Base-by-base conservation (phyloP, 805 yeast genomes). In the Clavispora vitiphila region DNA sequence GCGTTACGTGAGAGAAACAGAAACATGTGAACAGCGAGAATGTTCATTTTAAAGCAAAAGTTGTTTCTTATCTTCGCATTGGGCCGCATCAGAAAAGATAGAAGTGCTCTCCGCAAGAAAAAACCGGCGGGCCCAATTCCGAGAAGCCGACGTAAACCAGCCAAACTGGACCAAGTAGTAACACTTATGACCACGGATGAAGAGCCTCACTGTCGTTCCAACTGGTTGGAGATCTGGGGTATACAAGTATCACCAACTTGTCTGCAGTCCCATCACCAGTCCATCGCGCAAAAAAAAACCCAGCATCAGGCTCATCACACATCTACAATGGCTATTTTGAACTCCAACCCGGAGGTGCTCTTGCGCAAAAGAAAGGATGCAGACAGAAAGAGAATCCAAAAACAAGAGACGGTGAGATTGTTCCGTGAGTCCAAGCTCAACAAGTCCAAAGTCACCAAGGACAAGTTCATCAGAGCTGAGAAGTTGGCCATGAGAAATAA, bases 361-460 rank as follows among this genome's bases (percentile, higher is more conserved):
- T 72, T 86, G 48, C 79, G 81, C 57, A 86, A 85, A 69, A 79
- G 95, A 66, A 86, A 84, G 69, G 77, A 83, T 57, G 84, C 83
- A 45, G 91, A 85, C 60, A 71, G 83, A 61, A 69, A 81, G 51
- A 76, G 89, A 60, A 54, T 84, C 40, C 86, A 81, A 60, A 85
- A 82, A 57, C 91, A 83, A 61, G 85, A 81, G 49, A 72, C 73
- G 41, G 81, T 81, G 12, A 71, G 71, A 48, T 72, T 71, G 41
- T 72, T 67, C 37, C 70, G 67, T 48, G 64, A 71, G 46, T 63
- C 62, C 49, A 69, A 68, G 58, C 73, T 70, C 49, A 63, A 60
- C 40, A 61, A 66, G 46, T 65, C 69, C 47, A 64, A 67, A 41
- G 46, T 38, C 11, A 46, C 45, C n/a, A 68, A 70, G 49, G 68